Conservation (phyloP, 345 rosid species). For the Gossypium anomalum region DNA sequence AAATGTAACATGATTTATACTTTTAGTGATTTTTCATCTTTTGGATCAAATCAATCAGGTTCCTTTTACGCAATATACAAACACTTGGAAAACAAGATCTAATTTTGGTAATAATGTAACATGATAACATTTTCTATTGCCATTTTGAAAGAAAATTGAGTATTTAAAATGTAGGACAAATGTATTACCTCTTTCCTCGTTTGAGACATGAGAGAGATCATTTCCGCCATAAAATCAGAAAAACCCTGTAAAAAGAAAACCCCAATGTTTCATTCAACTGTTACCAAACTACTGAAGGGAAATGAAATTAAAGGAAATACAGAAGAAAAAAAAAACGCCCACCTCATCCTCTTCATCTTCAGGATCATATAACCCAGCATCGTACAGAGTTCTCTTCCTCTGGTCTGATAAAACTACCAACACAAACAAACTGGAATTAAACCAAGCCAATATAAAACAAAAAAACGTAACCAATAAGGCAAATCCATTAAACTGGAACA, state of each 20-base stretch:
- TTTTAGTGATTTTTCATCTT: not conserved
- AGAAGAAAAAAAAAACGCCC: not conserved
- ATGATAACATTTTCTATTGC: not conserved
- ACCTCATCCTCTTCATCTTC: conserved; percentile 52
- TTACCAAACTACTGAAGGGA: not conserved
- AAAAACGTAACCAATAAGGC: not conserved
- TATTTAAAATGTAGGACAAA: not conserved
- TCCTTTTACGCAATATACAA: not conserved
- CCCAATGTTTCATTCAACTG: not conserved
- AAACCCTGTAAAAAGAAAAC: conserved; percentile 35
- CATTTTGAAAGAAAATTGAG: not conserved
- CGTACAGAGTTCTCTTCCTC: conserved; percentile 44
- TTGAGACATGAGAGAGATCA: conserved; percentile 44
- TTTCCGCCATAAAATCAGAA: conserved; percentile 48
- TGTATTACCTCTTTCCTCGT: conserved; percentile 34
- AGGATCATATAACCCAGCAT: conserved; percentile 42
- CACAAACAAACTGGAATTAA: not conserved
- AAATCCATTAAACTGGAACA: not conserved
- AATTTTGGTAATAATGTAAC: not conserved
- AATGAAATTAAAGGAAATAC: not conserved
- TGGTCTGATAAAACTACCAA: conserved; percentile 43
- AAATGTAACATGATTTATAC: no score
- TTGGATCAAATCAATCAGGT: not conserved
- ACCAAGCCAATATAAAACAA: not conserved
- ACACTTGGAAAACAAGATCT: not conserved